Evolutionary conservation across 1,139 yeast species (phyloP), one percentile per base, ranked within the genome.

Genomic region (Blastobotrys malaysiensis): DNA sequence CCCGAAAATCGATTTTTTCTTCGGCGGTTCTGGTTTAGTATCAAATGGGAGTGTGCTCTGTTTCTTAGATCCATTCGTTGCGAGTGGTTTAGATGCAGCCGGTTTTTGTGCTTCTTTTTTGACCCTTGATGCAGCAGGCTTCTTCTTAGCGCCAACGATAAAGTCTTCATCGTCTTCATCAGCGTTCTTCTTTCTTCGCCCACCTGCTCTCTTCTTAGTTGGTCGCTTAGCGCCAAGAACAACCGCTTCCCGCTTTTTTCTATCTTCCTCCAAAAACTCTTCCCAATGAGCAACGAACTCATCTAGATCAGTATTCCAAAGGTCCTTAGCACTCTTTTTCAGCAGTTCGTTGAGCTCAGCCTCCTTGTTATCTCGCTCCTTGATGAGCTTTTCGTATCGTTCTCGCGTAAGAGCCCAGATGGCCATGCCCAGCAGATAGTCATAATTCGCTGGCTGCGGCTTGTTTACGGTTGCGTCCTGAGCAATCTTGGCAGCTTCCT

Each of bases 321-420:
- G 75, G 69, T 90, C 97, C 68, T 88, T 89, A 21, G 97, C 93
- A 5, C 88, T 76, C 65, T 83, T 77, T 55, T 79, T 79, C 62
- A 91, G 77, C 61, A 93, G 76, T 1, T 68, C 69, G 51, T 83
- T 85, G 63, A 93, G 78, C 66, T 89, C 96, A 9, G 71, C 75
- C 67, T 90, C 95, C 66, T 85, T 86, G 31, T 74, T 83, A 52
- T 82, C 88, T 60, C 83, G 79, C 68, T 90, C 96, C 52, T 77
- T 77, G 63, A 90, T 73, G 58, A 93, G 75, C 63, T 81, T 84
- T 64, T 89, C 93, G 66, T 90, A 93, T 62, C 95, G 79, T 72
- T 95, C 99, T 58, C 78, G 78, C 0, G 99, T 91, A 66, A 93
- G 81, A 27, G 97, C 85, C 95, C 97, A 90, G 63, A 95, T 84